Evolutionary conservation across 1,284 basidiomycete species (phyloP).

Genomic region (Leccinum laetum): DNA sequence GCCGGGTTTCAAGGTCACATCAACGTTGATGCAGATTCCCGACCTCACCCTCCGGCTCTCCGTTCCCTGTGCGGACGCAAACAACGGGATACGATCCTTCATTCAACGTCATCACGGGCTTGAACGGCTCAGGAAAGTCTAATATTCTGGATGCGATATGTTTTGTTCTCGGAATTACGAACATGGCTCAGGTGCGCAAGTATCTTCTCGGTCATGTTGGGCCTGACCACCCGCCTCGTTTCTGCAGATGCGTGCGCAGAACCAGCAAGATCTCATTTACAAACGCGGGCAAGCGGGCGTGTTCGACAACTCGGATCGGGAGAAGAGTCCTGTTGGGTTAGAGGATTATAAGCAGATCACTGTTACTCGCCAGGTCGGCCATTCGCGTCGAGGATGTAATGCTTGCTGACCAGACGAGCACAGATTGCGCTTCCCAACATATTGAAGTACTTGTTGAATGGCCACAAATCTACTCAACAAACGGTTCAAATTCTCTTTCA

Average conservation of each 20-base stretch:
- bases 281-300: conserved; percentile 97
- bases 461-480: conserved; percentile 92
- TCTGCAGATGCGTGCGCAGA: conserved; percentile 87
- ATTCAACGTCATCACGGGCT: conserved; percentile 97
- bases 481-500: conserved; percentile 94
- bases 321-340: conserved; percentile 85
- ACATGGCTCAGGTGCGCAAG: conserved; percentile 75
- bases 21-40: too few species aligned
- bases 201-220: background rate
- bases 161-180: conserved; percentile 96
- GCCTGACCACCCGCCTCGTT: background rate
- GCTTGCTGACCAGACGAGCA: conserved; percentile 6
- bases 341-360: conserved; percentile 90
- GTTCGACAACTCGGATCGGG: conserved; percentile 96
- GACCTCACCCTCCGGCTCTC: too few species aligned
- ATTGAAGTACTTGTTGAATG: conserved; percentile 96
- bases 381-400: conserved; percentile 6
- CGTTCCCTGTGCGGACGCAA: conserved; percentile 71
- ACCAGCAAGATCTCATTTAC: conserved; percentile 97
- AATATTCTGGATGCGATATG: conserved; percentile 97
- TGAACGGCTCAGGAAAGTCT: conserved; percentile 95
- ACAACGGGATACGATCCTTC: conserved; percentile 96
- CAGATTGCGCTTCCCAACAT: conserved; percentile 93
- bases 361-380: conserved; percentile 88
- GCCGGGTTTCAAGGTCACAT: too few species aligned